Conservation (phyloP, 768 basidiomycete genomes). For the Cantharellus anzutake region DNA sequence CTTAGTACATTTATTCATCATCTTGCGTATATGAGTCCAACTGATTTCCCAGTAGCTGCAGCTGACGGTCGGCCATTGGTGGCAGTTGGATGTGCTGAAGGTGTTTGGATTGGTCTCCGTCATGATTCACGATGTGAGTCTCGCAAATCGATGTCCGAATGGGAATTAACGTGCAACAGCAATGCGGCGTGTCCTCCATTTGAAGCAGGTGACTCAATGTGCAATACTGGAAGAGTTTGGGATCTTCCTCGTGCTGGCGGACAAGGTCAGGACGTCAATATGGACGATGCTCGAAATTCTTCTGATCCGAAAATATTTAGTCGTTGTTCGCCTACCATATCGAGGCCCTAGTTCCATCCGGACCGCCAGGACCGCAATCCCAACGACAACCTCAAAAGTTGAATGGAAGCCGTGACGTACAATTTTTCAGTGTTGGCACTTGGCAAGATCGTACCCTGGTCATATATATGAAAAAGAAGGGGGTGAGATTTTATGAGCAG, state of each 20-base stretch:
- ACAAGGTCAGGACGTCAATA: conserved; percentile 35
- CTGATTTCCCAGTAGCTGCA: conserved; percentile 31
- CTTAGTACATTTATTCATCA: conserved; percentile 36
- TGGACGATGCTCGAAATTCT: neutral
- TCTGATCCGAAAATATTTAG: conserved; percentile 18
- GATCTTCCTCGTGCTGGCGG: conserved; percentile 87
- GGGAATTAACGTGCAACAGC: conserved; percentile 25
- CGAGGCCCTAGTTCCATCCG: conserved; percentile 86
- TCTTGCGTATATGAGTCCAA: neutral
- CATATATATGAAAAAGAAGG: conserved; percentile 92
- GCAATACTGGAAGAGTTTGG: conserved; percentile 94
- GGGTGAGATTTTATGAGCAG: conserved; percentile 24
- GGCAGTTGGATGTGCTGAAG: conserved; percentile 87
- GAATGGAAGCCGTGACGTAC: conserved; percentile 78
- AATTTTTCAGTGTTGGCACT: conserved; percentile 88
- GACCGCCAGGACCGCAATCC: conserved; percentile 38
- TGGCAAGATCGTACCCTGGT: conserved; percentile 77
- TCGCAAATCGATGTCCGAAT: neutral
- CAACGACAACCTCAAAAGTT: conserved; percentile 77
- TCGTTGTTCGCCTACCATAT: conserved; percentile 88
- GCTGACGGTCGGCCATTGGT: conserved; percentile 72
- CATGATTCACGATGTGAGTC: conserved; percentile 67
- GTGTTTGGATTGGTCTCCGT: conserved; percentile 87
- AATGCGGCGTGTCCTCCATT: conserved; percentile 79
- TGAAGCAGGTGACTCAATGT: conserved; percentile 87